Percentiles rank a stretch among this genome's conserved stretches.
Conservation (phyloP, 2,329 filamentous ascomycete species). For the Orbilia javanica region DNA sequence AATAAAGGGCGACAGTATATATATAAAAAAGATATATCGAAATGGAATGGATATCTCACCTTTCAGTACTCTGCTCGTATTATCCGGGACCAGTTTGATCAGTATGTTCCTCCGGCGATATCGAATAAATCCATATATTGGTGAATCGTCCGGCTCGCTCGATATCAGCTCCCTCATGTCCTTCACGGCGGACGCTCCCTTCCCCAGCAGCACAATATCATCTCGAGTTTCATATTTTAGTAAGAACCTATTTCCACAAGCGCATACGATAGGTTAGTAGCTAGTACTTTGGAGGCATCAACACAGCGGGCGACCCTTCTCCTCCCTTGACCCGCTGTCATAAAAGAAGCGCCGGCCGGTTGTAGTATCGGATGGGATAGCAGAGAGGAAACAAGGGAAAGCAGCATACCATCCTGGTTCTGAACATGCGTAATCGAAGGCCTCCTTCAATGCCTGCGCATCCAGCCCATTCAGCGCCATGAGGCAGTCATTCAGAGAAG, state of each 20-base stretch:
- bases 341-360: conserved; percentile 11
- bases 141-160: conserved; percentile 84
- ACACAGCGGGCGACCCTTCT: conserved; percentile 4
- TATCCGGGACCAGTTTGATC: conserved; percentile 91
- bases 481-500: conserved; percentile 56
- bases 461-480: conserved; percentile 99
- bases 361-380: conserved; percentile 2
- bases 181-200: conserved; percentile 82
- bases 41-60: conserved; percentile 71
- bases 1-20: no score
- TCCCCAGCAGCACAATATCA: conserved; percentile 81
- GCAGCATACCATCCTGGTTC: conserved; percentile 78
- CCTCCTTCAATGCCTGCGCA: conserved; percentile 81
- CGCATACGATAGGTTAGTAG: conserved; percentile 24
- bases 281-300: not conserved
- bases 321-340: conserved; percentile 9
- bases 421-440: conserved; percentile 80
- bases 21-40: not conserved
- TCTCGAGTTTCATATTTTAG: conserved; percentile 92
- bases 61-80: conserved; percentile 90
- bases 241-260: conserved; percentile 78
- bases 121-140: conserved; percentile 89
- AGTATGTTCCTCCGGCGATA: conserved; percentile 91
- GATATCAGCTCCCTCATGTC: conserved; percentile 85
- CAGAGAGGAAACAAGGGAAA: conserved; percentile 27